Conservation (phyloP, 208 protist species). For the Porcisia deanei region DNA sequence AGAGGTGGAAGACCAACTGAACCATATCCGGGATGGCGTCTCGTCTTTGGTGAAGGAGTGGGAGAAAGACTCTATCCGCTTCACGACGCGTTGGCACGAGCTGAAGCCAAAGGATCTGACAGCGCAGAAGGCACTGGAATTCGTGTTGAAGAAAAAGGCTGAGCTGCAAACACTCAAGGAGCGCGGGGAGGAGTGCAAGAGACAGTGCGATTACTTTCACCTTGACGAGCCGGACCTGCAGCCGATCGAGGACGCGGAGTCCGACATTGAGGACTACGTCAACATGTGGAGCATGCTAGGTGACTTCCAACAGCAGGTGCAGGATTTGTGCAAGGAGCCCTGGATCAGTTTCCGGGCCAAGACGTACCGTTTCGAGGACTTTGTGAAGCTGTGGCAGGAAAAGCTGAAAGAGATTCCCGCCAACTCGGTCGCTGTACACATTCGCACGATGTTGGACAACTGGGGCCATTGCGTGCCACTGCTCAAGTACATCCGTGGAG, state of each 20-base stretch:
- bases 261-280: conserved; percentile 86
- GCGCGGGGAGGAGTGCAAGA: conserved; percentile 64
- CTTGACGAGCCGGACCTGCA: conserved; percentile 87
- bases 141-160: conserved; percentile 81
- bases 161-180: conserved; percentile 80
- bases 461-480: conserved; percentile 83
- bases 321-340: conserved; percentile 72
- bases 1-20: conserved; percentile 92
- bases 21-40: conserved; percentile 65
- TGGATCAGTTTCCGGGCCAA: conserved; percentile 96
- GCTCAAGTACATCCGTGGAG: conserved; percentile 94
- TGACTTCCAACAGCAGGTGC: conserved; percentile 86
- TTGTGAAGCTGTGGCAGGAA: conserved; percentile 92
- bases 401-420: conserved; percentile 75
- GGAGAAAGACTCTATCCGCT: conserved; percentile 87
- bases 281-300: conserved; percentile 89
- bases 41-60: conserved; percentile 74
- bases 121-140: conserved; percentile 66
- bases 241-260: conserved; percentile 69
- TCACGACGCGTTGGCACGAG: conserved; percentile 93
- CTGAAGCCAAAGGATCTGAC: conserved; percentile 93
- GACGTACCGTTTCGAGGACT: conserved; percentile 95
- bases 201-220: conserved; percentile 94
- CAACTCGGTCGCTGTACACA: conserved; percentile 86
- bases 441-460: conserved; percentile 87